Evolutionary conservation across 1,284 basidiomycete species (phyloP).

Genomic region (Leccinum huronense): DNA sequence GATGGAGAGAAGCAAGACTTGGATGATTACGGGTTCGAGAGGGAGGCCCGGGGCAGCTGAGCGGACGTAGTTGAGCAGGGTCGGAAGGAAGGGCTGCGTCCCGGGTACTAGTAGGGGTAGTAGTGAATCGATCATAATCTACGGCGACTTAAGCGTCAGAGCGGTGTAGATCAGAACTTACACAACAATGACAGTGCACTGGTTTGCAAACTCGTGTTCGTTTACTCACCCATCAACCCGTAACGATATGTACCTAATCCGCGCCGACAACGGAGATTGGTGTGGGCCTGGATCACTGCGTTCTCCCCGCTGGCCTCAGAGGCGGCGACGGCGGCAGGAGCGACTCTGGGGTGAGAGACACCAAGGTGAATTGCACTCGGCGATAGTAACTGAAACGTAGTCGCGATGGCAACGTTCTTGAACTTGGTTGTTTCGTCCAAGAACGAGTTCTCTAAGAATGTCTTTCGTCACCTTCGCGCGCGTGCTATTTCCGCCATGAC

Average conservation of each 20-base stretch:
- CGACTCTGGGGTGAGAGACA: too few species aligned
- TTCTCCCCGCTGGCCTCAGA: background rate
- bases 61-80: constrained; percentile 48
- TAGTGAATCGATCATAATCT: background rate
- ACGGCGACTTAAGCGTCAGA: background rate
- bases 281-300: background rate
- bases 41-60: constrained; percentile 46
- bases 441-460: background rate
- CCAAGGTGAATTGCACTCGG: too few species aligned
- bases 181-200: constrained; percentile 13
- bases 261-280: background rate
- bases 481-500: constrained; percentile 28
- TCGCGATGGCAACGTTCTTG: background rate
- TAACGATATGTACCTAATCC: background rate
- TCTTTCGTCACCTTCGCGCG: constrained; percentile 12
- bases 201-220: constrained; percentile 19
- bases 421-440: too few species aligned
- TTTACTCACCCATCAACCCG: background rate
- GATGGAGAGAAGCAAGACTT: constrained; percentile 64
- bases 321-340: too few species aligned
- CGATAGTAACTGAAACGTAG: background rate
- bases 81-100: constrained; percentile 52
- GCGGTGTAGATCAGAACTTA: background rate
- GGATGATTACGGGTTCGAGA: constrained; percentile 60
- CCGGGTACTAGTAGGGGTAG: constrained; percentile 38